A percentile compares a stretch with the other conserved stretches of the same genome.
Evolutionary conservation across 2,329 filamentous ascomycete species (phyloP).

Genomic region (Cladorrhinum sp.): DNA sequence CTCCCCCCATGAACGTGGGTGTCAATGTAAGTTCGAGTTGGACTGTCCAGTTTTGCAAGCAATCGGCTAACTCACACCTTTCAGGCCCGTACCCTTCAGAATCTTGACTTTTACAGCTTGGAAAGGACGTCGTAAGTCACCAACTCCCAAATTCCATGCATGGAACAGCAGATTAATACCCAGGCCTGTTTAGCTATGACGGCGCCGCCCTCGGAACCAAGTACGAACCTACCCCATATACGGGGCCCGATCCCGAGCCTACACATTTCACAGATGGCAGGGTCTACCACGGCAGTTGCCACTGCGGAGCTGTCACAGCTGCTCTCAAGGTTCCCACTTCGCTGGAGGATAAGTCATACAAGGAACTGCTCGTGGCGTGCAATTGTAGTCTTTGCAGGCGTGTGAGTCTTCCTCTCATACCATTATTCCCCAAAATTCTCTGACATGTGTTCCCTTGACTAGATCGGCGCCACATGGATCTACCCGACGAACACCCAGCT

Average conservation of each 20-base stretch:
- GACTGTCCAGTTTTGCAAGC: neutral
- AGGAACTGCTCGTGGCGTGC: constrained; percentile 39
- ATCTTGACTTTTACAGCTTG: constrained; percentile 41
- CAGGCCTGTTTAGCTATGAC: constrained; percentile 35
- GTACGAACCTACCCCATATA: constrained; percentile 38
- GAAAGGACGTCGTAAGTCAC: constrained; percentile 36
- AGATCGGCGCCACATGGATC: constrained; percentile 46
- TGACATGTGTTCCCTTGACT: neutral
- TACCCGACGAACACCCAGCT: constrained; percentile 42
- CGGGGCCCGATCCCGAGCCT: constrained; percentile 39
- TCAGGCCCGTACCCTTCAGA: constrained; percentile 44
- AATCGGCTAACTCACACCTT: neutral
- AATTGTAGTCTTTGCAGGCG: constrained; percentile 51
- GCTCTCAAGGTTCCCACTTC: constrained; percentile 41
- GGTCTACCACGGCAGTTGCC: constrained; percentile 50
- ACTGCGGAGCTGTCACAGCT: constrained; percentile 49
- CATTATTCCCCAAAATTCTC: neutral
- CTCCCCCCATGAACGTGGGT: constrained; percentile 31
- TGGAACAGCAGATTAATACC: neutral
- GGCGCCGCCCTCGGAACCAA: constrained; percentile 33
- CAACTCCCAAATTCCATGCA: neutral
- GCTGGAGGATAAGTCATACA: constrained; percentile 34
- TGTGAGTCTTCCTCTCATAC: constrained; percentile 28
- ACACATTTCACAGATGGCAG: constrained; percentile 37
- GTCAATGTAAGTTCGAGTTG: constrained; percentile 42